Conservation (phyloP, 2,329 filamentous ascomycete species). For the Colletotrichum sp. region DNA sequence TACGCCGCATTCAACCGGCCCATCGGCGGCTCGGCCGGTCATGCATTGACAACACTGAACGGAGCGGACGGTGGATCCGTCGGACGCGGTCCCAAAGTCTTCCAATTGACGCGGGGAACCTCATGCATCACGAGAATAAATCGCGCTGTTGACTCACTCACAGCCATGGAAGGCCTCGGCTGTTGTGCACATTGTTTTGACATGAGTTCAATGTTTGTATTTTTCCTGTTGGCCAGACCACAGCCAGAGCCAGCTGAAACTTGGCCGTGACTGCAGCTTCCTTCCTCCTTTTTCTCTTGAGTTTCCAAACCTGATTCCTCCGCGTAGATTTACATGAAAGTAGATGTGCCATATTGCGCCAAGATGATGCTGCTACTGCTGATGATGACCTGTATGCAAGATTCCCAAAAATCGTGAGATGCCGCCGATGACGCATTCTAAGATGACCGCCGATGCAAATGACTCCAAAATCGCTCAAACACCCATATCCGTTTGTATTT, state of each 20-base stretch:
- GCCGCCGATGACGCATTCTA: background rate
- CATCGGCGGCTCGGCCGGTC: background rate
- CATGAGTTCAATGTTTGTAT: background rate
- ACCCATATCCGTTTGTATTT: conserved; percentile 9
- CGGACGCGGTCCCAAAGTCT: background rate
- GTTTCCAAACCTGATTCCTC: background rate
- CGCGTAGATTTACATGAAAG: background rate
- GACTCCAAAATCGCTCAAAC: conserved; percentile 17
- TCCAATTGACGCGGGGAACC: background rate
- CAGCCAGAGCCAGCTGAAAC: background rate
- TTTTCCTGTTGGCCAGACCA: background rate
- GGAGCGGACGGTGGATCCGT: background rate
- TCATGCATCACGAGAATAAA: background rate
- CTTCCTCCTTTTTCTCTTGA: background rate
- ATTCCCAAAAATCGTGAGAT: background rate
- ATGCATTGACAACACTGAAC: background rate
- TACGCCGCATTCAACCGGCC: background rate
- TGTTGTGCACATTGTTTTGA: background rate
- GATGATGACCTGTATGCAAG: background rate
- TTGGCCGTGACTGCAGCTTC: background rate
- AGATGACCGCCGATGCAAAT: background rate
- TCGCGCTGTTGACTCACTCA: background rate
- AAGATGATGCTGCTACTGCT: background rate
- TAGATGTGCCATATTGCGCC: conserved; percentile 1
- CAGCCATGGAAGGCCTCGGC: background rate